Evolutionary conservation across 2,329 filamentous ascomycete genomes (phyloP), one percentile per base, ranked within the genome.

Genomic region (Ophiocordyceps camponoti-leonardi): DNA sequence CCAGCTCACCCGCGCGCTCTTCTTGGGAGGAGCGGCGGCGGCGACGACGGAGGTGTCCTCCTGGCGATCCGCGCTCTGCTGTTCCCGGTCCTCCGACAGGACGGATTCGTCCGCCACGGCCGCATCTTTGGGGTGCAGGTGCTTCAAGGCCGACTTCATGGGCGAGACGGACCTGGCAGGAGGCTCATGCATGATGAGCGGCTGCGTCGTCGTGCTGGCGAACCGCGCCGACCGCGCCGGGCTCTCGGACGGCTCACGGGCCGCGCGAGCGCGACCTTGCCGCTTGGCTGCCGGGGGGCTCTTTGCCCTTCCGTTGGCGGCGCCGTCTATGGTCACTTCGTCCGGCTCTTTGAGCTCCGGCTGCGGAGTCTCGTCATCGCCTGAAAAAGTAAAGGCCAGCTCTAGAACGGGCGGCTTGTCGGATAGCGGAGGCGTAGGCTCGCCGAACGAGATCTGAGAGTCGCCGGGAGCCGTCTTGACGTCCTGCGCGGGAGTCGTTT

Each of bases 111-210:
- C 61, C 70, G 64, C 42, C 71, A 64, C 42, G 77, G 68, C 71
- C 31, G 66, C 53, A 50, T 69, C 65, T 53, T 72, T 55, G 47
- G 72, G 71, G 43, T 75, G 77, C 1, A 56, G 52, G 13, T 78
- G 69, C 57, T 88, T 88, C 50, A 88, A 56, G 2, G 83, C 83
- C 1, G 83, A 86, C 58, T 90, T 90, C 42, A 78, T 77, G 11
- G 84, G 84, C 0, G 83, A 87, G 12, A 83, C 66, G 6, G 83
- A 85, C 43, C 84, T 72, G 28, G 77, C 67, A 20, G 81, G 79
- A 6, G 83, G 84, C 45, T 77, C 72, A 55, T 88, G 83, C 50
- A 70, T 78, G 26, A 81, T 67, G 1, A 70, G 63, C 13, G 78
- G 58, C 40, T 65, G 71, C 31, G 77, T 70, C 16, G 75, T 66